A percentile compares a stretch with the other conserved stretches of the same genome.
phyloP scores from a whole-genome alignment of 441 rosid species.

The Breynia disticha region DNA sequence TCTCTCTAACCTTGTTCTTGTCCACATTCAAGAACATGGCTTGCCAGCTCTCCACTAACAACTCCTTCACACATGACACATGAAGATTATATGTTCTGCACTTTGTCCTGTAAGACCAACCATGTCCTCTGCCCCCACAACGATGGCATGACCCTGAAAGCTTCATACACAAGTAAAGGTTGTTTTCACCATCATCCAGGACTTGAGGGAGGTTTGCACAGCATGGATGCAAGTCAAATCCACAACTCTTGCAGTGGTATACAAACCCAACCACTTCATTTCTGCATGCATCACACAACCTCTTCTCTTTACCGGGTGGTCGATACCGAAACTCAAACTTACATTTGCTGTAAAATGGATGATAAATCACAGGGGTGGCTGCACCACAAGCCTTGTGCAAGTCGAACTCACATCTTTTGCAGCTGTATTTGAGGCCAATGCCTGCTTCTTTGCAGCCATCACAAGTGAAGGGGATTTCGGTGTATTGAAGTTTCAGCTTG shows the following conservation, averaged over 20 bases:
- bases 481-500: slow-evolving; percentile 37
- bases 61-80: slow-evolving; percentile 60
- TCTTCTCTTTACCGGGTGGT: slow-evolving; percentile 37
- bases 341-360: slow-evolving; percentile 66
- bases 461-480: slow-evolving; percentile 55
- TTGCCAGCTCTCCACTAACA: slow-evolving; percentile 63
- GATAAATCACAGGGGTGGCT: slow-evolving; percentile 29
- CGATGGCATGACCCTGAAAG: slow-evolving; percentile 46
- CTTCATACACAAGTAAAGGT: slow-evolving; percentile 41
- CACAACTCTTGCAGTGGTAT: slow-evolving; percentile 55
- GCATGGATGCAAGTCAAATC: slow-evolving; percentile 67
- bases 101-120: slow-evolving; percentile 66
- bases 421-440: slow-evolving; percentile 52
- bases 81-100: slow-evolving; percentile 64
- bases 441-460: slow-evolving; percentile 75
- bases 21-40: slow-evolving; percentile 38
- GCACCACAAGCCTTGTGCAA: slow-evolving; percentile 59
- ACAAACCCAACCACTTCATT: slow-evolving; percentile 47
- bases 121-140: slow-evolving; percentile 58
- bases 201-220: slow-evolving; percentile 62
- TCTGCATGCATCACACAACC: slow-evolving; percentile 62
- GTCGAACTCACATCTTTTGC: slow-evolving; percentile 45
- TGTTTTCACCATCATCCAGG: slow-evolving; percentile 49
- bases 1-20: slow-evolving; percentile 29
- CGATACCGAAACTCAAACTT: slow-evolving; percentile 41